These are phyloP conservation scores for Cryphonectria naterciae DNA, from an alignment of 2,329 filamentous ascomycete species.

Conservation along the genomic window DNA sequence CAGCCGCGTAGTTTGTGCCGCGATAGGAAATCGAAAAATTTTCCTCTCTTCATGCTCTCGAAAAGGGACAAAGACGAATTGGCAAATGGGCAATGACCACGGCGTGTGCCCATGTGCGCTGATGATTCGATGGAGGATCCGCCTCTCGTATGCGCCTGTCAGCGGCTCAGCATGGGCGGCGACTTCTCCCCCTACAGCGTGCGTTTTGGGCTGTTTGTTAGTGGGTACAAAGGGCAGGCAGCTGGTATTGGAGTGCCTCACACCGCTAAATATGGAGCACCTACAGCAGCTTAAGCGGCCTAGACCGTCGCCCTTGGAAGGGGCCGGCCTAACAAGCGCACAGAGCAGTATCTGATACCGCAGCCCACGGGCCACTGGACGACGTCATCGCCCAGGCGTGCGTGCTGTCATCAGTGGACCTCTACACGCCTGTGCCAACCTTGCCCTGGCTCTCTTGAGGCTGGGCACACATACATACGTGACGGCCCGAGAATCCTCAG, in stretches of 20 bases:
- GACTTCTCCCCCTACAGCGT: background rate
- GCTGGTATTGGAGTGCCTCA: slow-evolving; percentile 6
- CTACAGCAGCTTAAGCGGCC: background rate
- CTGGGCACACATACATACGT: background rate
- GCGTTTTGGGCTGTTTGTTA: slow-evolving; percentile 14
- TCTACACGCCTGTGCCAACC: slow-evolving; percentile 15
- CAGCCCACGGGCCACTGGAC: slow-evolving; percentile 7
- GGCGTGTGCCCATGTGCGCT: slow-evolving; percentile 10
- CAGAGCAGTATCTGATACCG: slow-evolving; percentile 1
- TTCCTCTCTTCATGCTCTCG: background rate
- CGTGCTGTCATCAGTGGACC: slow-evolving; percentile 18
- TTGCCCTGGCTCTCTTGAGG: slow-evolving; percentile 1
- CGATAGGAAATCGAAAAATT: background rate
- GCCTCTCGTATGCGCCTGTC: background rate
- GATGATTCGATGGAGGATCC: slow-evolving; percentile 6
- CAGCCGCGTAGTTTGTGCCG: slow-evolving; percentile 3
- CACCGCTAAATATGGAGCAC: slow-evolving; percentile 13
- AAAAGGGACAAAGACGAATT: slow-evolving; percentile 17
- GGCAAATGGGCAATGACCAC: slow-evolving; percentile 20
- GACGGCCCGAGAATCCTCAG: background rate
- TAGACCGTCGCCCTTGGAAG: background rate
- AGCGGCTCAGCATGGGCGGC: slow-evolving; percentile 5
- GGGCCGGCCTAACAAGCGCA: slow-evolving; percentile 12
- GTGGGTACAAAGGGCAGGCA: slow-evolving; percentile 8
- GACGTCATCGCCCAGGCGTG: slow-evolving; percentile 24